These are phyloP conservation scores for Exserohilum rostratum DNA, from an alignment of 2,329 filamentous ascomycete species.

Conservation along the genomic window DNA sequence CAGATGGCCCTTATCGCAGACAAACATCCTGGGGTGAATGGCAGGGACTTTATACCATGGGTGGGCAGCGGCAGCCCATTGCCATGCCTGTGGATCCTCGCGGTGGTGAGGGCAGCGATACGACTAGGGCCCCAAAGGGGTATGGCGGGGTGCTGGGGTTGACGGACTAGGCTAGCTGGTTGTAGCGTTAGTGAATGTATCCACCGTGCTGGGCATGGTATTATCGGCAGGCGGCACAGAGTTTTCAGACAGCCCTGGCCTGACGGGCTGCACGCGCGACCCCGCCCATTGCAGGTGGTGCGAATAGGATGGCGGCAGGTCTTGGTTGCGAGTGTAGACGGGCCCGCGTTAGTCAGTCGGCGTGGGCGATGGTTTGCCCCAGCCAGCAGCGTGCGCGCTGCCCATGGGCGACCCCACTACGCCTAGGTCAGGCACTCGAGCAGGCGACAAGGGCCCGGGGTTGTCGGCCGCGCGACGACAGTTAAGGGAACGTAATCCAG, in stretches of 20 bases:
- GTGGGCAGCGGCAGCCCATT: constrained; percentile 26
- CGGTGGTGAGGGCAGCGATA: constrained; percentile 31
- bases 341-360: constrained; percentile 16
- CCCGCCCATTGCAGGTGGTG: constrained; percentile 29
- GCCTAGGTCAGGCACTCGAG: constrained; percentile 18
- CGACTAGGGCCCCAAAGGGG: constrained; percentile 18
- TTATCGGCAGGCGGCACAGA: constrained; percentile 36
- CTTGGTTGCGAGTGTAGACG: neutral
- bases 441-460: constrained; percentile 19
- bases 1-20: constrained; percentile 23
- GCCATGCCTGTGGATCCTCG: constrained; percentile 30
- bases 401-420: too few relatives aligned
- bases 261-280: constrained; percentile 18
- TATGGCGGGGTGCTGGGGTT: constrained; percentile 21
- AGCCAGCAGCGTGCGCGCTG: constrained; percentile 13
- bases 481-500: constrained; percentile 25
- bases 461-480: constrained; percentile 13
- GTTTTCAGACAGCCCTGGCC: constrained; percentile 30
- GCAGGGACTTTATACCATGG: constrained; percentile 37
- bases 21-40: constrained; percentile 12
- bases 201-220: constrained; percentile 34
- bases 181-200: constrained; percentile 18
- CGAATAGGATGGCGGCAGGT: constrained; percentile 20
- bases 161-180: constrained; percentile 23
- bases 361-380: constrained; percentile 21